Evolutionary conservation across 495 filamentous ascomycete genomes (phyloP).

Genomic region (Cairneyella variabilis): DNA sequence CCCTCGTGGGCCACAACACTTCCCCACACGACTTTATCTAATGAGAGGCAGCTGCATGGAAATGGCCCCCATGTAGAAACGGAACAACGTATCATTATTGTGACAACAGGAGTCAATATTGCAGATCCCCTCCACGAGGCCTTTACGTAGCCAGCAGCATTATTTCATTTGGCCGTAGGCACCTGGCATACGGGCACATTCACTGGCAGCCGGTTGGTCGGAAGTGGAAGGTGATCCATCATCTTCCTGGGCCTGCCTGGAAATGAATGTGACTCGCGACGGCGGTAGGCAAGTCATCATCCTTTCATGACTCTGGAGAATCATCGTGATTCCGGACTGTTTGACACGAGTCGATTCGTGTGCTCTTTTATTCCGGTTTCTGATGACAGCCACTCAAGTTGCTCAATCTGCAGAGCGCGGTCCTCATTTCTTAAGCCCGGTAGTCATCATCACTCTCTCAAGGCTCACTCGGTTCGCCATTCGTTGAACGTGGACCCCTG

Average conservation of each 20-base stretch:
- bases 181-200: not conserved
- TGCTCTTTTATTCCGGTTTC: not conserved
- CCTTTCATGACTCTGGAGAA: not conserved
- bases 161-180: no score
- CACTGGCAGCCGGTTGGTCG: not conserved
- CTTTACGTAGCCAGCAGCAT: no score
- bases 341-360: slow-evolving; percentile 3
- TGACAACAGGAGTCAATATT: no score
- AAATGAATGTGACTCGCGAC: not conserved
- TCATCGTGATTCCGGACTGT: not conserved
- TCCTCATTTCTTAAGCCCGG: no score
- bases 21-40: no score
- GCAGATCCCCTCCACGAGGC: no score
- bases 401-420: no score
- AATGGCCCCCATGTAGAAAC: no score
- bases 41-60: no score
- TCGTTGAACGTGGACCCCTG: slow-evolving; percentile 1
- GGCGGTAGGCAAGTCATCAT: not conserved
- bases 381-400: slow-evolving; percentile 4
- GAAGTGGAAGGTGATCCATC: slow-evolving; percentile 1
- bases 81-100: no score
- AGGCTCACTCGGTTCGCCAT: not conserved
- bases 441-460: not conserved
- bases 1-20: no score
- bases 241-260: not conserved